Evolutionary conservation across 2,329 filamentous ascomycete species (phyloP).

Genomic region (Talaromyces rugulosus): DNA sequence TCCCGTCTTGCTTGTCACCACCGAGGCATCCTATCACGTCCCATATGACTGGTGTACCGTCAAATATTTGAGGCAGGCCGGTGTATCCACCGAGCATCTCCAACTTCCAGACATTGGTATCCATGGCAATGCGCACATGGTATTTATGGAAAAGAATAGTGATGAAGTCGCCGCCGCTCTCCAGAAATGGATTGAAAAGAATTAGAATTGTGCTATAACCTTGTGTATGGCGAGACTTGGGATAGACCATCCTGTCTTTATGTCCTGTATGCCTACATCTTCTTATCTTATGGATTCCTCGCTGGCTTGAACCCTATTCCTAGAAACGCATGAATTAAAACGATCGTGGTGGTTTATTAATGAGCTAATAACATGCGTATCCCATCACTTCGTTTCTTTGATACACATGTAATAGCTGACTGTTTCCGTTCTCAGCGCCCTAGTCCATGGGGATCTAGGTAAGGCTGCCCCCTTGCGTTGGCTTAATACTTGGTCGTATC

Average conservation of each 20-base stretch:
- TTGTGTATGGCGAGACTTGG: too few relatives aligned
- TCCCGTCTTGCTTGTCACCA: slow-evolving; percentile 47
- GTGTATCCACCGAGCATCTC: slow-evolving; percentile 42
- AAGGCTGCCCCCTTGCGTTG: too few relatives aligned
- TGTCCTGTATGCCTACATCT: neutral
- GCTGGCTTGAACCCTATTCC: neutral
- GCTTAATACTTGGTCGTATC: too few relatives aligned
- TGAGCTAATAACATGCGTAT: neutral
- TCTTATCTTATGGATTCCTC: neutral
- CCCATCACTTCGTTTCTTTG: too few relatives aligned
- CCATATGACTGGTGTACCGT: slow-evolving; percentile 54
- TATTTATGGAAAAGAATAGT: slow-evolving; percentile 54
- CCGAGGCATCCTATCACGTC: slow-evolving; percentile 49
- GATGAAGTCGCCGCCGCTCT: slow-evolving; percentile 28
- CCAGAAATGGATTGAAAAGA: slow-evolving; percentile 33
- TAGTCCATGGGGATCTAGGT: too few relatives aligned
- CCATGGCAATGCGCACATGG: slow-evolving; percentile 52
- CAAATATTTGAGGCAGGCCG: slow-evolving; percentile 49
- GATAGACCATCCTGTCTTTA: neutral
- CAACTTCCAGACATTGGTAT: slow-evolving; percentile 41
- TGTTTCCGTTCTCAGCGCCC: too few relatives aligned
- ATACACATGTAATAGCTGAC: too few relatives aligned
- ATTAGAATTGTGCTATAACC: neutral
- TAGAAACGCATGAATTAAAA: neutral
- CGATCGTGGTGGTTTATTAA: neutral